A percentile compares a stretch with the other conserved stretches of the same genome.
phyloP scores from a whole-genome alignment of 1,284 basidiomycete genomes.

The Fomitopsis pinicola region DNA sequence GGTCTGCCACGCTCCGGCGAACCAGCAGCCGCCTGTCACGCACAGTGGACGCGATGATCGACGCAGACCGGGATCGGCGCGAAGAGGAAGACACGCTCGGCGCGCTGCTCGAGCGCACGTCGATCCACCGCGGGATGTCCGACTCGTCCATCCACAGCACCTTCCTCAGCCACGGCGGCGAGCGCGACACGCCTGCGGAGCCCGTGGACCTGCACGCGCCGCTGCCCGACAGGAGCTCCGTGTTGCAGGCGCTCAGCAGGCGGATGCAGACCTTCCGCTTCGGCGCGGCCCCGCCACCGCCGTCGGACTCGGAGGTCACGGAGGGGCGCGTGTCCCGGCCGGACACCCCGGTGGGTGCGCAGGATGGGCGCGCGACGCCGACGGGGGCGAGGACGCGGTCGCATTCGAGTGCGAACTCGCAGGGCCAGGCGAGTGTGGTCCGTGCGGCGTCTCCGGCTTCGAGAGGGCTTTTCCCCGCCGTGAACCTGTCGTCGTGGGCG shows the following conservation, averaged over 20 bases:
- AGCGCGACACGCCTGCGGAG: conserved; percentile 10
- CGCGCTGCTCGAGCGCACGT: conserved; percentile 58
- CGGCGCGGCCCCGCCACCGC: conserved; percentile 12
- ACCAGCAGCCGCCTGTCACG: conserved; percentile 22
- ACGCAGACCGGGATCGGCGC: conserved; percentile 11
- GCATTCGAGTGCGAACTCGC: background rate
- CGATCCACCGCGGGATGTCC: conserved; percentile 77
- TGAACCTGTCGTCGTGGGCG: conserved; percentile 26
- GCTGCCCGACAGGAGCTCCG: conserved; percentile 37
- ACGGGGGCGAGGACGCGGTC: conserved; percentile 11
- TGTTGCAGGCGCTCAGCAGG: conserved; percentile 48
- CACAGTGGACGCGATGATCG: conserved; percentile 25
- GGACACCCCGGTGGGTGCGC: conserved; percentile 10
- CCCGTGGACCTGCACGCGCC: conserved; percentile 9
- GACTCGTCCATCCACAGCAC: conserved; percentile 90
- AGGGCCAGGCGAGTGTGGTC: background rate
- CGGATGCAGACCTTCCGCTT: conserved; percentile 42
- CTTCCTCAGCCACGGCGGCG: conserved; percentile 52
- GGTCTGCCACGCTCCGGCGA: conserved; percentile 16
- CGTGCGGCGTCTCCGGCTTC: conserved; percentile 14
- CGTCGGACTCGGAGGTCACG: conserved; percentile 1
- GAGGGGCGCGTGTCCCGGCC: conserved; percentile 9
- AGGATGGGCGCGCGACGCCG: conserved; percentile 9
- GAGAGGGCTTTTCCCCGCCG: conserved; percentile 19
- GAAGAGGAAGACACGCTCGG: conserved; percentile 49